Base-by-base conservation (phyloP, 495 filamentous ascomycete genomes). In the Schizothecium vesticola region DNA sequence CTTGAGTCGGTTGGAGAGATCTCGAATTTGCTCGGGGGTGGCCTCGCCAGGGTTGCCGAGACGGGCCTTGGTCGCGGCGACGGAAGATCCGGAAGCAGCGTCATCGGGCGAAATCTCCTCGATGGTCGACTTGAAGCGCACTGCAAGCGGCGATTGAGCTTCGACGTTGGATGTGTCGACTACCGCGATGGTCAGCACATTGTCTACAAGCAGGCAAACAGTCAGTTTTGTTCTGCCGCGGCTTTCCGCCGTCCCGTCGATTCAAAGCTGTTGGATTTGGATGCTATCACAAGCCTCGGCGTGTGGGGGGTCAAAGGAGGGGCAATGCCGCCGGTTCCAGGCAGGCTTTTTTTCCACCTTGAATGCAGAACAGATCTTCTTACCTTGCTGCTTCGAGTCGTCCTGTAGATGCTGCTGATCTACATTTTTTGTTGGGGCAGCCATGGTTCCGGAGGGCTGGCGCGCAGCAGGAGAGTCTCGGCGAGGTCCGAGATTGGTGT, bases 71-170 rank as follows among this genome's bases (percentile, higher is more conserved):
- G 68, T 68, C 61, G 61, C 25, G 22, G 70, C 71, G 61, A 63
- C 57, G 70, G 72, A 80, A 66, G 75, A 68, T 61, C 22, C 63
- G 8, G 71, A 56, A 57, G 61, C 63, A 59, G 71, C 69, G 71
- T 76, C 68, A 19, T 81, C 76, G 22, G 90, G 88, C 43, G 88
- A 84, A 74, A 96, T 94, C 78, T 95, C 92, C 78, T 90, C 87
- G 69, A 90, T 83, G 51, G 77, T 76, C 19, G 91, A 90, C 56
- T 90, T 91, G 79, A 97, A 97, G 68, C 92, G 91, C 64, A 97
- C 93, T 25, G 84, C 77, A 78, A 86, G 78, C 70, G 65, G 19
- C 23, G 63, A 26, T 22, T 80, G 77, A 7, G 63, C 28, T 13
- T 67, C 63, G 56, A 55, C 55, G 58, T 55, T 60, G 64, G 60